These are phyloP conservation scores for Phytophthora tubulina DNA, from an alignment of 352 stramenopile species.

Conservation along the genomic window DNA sequence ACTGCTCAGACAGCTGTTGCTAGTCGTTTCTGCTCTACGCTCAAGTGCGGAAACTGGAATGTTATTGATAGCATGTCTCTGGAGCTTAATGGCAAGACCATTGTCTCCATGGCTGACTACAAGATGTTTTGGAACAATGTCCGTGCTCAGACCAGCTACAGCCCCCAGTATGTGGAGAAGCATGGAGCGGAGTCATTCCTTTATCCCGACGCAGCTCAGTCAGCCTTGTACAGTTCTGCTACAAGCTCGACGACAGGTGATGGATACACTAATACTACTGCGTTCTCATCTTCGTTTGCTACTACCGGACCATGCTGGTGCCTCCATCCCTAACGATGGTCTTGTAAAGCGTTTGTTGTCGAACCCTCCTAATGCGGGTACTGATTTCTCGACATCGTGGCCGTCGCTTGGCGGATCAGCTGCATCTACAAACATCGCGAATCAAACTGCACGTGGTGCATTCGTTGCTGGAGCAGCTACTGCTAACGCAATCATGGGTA, in stretches of 20 bases:
- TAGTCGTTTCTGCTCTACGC: conserved; percentile 1
- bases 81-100: neutral
- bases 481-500: conserved; percentile 1
- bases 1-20: neutral
- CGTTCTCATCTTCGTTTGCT: neutral
- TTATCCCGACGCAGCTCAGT: conserved; percentile 14
- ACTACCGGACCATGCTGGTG: neutral
- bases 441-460: conserved; percentile 11
- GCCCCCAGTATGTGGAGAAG: conserved; percentile 22
- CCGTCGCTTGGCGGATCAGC: conserved; percentile 1
- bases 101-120: neutral
- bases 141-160: neutral
- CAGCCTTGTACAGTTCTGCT: neutral
- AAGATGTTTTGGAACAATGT: neutral
- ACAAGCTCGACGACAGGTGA: neutral
- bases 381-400: conserved; percentile 2
- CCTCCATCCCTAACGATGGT: conserved; percentile 9
- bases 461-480: conserved; percentile 7
- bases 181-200: conserved; percentile 21
- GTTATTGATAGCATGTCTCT: conserved; percentile 19
- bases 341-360: conserved; percentile 11
- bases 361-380: conserved; percentile 4
- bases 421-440: conserved; percentile 15
- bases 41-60: conserved; percentile 23
- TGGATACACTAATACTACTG: conserved; percentile 16